A percentile compares a stretch with the other conserved stretches of the same genome.
Evolutionary conservation across 23 red algal genomes (phyloP).

Genomic region (Gracilaria caudata): DNA sequence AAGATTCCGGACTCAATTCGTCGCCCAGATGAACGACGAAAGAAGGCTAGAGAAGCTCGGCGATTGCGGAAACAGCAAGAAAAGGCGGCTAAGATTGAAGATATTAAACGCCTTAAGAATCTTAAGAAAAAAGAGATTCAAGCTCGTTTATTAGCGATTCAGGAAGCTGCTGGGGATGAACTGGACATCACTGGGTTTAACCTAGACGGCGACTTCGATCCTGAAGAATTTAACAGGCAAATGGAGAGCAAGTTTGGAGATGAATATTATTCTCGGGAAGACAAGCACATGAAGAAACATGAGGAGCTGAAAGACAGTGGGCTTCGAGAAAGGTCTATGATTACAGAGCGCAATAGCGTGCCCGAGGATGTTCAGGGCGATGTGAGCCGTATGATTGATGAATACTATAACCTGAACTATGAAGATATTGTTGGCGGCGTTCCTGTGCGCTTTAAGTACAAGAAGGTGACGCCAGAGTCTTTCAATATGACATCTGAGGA

Average conservation of each 20-base stretch:
- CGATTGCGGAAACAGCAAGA: slow-evolving; percentile 72
- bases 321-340: neutral
- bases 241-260: slow-evolving; percentile 84
- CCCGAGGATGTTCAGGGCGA: slow-evolving; percentile 58
- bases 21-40: slow-evolving; percentile 72
- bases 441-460: slow-evolving; percentile 88
- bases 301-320: neutral
- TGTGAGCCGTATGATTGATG: slow-evolving; percentile 77
- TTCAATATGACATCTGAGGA: slow-evolving; percentile 85
- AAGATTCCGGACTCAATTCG: slow-evolving; percentile 70
- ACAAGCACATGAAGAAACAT: slow-evolving; percentile 49
- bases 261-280: slow-evolving; percentile 71
- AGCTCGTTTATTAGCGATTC: slow-evolving; percentile 58
- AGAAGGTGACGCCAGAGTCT: slow-evolving; percentile 74
- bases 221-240: slow-evolving; percentile 68
- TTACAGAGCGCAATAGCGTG: slow-evolving; percentile 4
- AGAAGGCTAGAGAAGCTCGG: slow-evolving; percentile 67
- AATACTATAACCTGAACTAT: slow-evolving; percentile 91
- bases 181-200: slow-evolving; percentile 63
- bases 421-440: slow-evolving; percentile 82
- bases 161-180: slow-evolving; percentile 74
- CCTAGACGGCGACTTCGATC: slow-evolving; percentile 85
- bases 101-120: slow-evolving; percentile 84
- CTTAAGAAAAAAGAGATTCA: slow-evolving; percentile 73
- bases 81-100: slow-evolving; percentile 57